These are phyloP conservation scores for Sclerotinia subarctica DNA, from an alignment of 2,329 filamentous ascomycete genomes.

Conservation along the genomic window DNA sequence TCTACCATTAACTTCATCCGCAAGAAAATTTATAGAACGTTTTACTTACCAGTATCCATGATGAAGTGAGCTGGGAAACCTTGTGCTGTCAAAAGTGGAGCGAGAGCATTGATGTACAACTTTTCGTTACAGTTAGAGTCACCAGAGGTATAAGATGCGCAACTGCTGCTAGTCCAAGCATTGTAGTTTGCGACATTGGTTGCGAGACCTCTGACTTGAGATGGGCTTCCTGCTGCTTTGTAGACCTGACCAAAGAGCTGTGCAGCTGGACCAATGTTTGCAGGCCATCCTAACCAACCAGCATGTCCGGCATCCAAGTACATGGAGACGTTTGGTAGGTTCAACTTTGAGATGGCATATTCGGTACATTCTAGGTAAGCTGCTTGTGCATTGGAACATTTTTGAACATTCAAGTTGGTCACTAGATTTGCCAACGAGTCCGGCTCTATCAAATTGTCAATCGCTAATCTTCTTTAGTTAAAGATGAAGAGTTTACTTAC, in stretches of 20 bases:
- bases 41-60: conserved; percentile 47
- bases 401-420: conserved; percentile 53
- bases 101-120: conserved; percentile 49
- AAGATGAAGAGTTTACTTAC: conserved; percentile 36
- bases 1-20: conserved; percentile 8
- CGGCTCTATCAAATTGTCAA: conserved; percentile 45
- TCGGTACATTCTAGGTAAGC: conserved; percentile 55
- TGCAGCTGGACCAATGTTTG: conserved; percentile 53
- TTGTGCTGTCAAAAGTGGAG: conserved; percentile 45
- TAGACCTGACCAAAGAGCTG: conserved; percentile 48
- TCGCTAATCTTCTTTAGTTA: not conserved
- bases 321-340: conserved; percentile 60
- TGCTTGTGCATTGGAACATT: conserved; percentile 52
- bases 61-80: conserved; percentile 56
- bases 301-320: conserved; percentile 63
- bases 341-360: conserved; percentile 55
- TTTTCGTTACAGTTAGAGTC: conserved; percentile 53
- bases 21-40: too few species aligned
- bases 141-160: conserved; percentile 43
- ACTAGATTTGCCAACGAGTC: conserved; percentile 62
- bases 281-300: conserved; percentile 62
- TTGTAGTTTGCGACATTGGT: conserved; percentile 61
- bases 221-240: conserved; percentile 46
- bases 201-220: conserved; percentile 49
- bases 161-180: conserved; percentile 46